Conservation (phyloP, 345 rosid species). For the Hibiscus trionum region DNA sequence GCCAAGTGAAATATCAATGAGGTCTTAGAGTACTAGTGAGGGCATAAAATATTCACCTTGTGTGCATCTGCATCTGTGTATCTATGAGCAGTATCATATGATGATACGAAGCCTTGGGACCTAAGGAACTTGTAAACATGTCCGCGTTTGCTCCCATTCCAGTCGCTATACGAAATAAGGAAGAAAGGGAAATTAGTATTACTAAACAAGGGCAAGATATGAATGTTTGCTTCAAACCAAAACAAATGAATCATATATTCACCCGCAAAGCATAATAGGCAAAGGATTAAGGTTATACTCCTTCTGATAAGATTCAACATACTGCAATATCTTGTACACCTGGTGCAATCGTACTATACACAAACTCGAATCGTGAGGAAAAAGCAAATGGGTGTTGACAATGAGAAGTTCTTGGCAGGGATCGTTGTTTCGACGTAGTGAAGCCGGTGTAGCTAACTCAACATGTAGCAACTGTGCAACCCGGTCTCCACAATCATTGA, state of each 20-base stretch:
- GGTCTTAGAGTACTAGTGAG: neutral
- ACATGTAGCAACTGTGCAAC: conserved; percentile 74
- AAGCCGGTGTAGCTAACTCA: conserved; percentile 36
- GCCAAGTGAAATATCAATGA: neutral
- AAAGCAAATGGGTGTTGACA: conserved; percentile 87
- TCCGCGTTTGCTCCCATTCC: conserved; percentile 97
- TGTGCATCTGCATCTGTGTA: conserved; percentile 95
- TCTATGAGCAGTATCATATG: conserved; percentile 89
- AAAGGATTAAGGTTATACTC: conserved; percentile 61
- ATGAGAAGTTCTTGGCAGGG: conserved; percentile 52
- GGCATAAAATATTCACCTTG: conserved; percentile 47
- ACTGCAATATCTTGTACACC: conserved; percentile 79
- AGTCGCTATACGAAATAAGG: conserved; percentile 45
- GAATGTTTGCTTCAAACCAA: neutral
- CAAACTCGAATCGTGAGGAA: conserved; percentile 80
- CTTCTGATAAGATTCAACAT: conserved; percentile 71
- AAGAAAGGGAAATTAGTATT: conserved; percentile 1
- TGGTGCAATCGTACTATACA: conserved; percentile 70
- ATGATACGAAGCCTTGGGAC: conserved; percentile 89
- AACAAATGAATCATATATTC: neutral
- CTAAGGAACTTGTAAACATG: conserved; percentile 91
- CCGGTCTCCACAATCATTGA: conserved; percentile 70
- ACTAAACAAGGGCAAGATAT: neutral
- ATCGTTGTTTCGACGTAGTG: conserved; percentile 25
- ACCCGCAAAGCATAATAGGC: conserved; percentile 91